A percentile compares a stretch with the other conserved stretches of the same genome.
These are phyloP conservation scores for Aspergillus phoenicis DNA, from an alignment of 2,329 filamentous ascomycete species.

Conservation along the genomic window DNA sequence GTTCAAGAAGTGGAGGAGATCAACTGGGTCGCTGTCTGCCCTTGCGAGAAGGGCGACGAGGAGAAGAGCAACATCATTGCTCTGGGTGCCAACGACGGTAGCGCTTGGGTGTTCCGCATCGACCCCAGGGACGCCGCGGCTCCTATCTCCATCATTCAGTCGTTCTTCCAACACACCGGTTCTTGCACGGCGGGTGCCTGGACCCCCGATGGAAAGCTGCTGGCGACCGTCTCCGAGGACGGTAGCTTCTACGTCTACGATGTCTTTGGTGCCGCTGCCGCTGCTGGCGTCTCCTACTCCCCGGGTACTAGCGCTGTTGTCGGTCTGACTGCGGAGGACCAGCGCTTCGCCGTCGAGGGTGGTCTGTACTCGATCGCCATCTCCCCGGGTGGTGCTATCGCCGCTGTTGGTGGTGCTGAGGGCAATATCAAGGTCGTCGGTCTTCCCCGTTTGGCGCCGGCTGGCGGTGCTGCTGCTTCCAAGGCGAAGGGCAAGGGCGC, in stretches of 20 bases:
- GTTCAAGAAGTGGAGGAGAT: constrained; percentile 91
- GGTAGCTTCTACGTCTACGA: constrained; percentile 90
- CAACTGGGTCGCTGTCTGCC: constrained; percentile 83
- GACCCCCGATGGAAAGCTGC: constrained; percentile 81
- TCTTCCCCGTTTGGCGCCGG: constrained; percentile 65
- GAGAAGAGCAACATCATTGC: constrained; percentile 79
- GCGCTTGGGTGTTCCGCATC: constrained; percentile 94
- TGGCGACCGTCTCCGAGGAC: constrained; percentile 89
- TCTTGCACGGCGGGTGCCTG: constrained; percentile 87
- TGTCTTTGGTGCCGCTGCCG: constrained; percentile 77
- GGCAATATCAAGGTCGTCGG: constrained; percentile 84
- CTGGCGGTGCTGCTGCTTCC: constrained; percentile 45
- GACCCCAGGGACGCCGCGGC: constrained; percentile 63
- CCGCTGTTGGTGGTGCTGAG: constrained; percentile 84
- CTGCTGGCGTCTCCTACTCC: constrained; percentile 59
- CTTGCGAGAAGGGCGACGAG: constrained; percentile 54
- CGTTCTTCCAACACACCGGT: constrained; percentile 86
- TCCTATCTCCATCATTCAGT: constrained; percentile 80
- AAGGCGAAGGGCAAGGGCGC: constrained; percentile 55
- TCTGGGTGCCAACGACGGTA: constrained; percentile 85
- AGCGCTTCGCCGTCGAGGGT: constrained; percentile 88
- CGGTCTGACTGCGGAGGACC: constrained; percentile 75
- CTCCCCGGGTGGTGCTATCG: constrained; percentile 75
- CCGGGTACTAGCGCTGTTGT: constrained; percentile 68
- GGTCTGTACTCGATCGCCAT: constrained; percentile 87